A percentile compares a stretch with the other conserved stretches of the same genome.
phyloP scores from a whole-genome alignment of 2,329 filamentous ascomycete genomes.

The Penicillium sp. region DNA sequence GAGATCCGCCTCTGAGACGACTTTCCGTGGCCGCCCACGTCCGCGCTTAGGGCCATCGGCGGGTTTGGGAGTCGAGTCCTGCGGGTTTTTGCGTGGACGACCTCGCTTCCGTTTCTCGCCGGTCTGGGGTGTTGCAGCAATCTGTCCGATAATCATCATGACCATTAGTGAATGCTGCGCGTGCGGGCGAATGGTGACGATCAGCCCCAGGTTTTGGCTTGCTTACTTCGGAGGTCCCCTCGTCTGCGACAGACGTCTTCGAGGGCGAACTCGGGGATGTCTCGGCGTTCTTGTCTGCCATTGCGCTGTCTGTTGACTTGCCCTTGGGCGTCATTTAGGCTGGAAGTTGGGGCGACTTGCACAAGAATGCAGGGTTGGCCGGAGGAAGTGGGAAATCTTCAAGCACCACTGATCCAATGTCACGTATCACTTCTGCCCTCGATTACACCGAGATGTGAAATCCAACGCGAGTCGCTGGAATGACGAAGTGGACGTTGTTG shows the following conservation, averaged over 20 bases:
- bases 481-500: neutral
- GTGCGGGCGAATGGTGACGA: slow-evolving; percentile 5
- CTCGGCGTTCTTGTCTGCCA: slow-evolving; percentile 17
- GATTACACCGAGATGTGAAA: neutral
- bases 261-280: slow-evolving; percentile 26
- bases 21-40: slow-evolving; percentile 34
- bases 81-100: slow-evolving; percentile 35
- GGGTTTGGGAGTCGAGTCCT: slow-evolving; percentile 22
- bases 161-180: neutral
- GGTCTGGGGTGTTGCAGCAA: slow-evolving; percentile 18
- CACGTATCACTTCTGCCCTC: neutral
- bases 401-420: neutral
- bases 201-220: slow-evolving; percentile 13
- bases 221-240: slow-evolving; percentile 14
- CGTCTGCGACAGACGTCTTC: neutral
- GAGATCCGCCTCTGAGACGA: slow-evolving; percentile 15
- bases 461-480: neutral
- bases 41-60: slow-evolving; percentile 32
- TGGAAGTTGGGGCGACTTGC: neutral
- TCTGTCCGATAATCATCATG: slow-evolving; percentile 4
- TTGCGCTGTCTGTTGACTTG: slow-evolving; percentile 24
- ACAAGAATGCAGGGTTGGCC: neutral
- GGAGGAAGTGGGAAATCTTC: neutral
- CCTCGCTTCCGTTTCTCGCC: slow-evolving; percentile 35
- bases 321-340: slow-evolving; percentile 22